phyloP scores from a whole-genome alignment of 163 green algal genomes.

The Scenedesmus sp. region DNA sequence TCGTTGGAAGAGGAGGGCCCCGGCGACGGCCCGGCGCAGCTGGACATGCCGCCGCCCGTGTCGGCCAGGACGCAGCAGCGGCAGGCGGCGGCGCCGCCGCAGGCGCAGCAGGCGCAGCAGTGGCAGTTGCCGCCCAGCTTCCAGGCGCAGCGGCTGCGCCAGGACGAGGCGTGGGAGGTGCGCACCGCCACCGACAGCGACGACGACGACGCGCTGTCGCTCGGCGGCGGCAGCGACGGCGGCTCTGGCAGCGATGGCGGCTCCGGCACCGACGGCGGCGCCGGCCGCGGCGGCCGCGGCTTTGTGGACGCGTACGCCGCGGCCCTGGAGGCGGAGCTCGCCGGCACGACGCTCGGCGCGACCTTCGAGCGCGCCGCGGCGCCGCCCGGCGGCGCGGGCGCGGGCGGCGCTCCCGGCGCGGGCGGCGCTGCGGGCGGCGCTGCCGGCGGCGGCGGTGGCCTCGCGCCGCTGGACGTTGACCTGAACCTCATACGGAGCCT shows the following conservation, averaged over 20 bases:
- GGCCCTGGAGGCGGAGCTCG: conserved; percentile 71
- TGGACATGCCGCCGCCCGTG: conserved; percentile 6
- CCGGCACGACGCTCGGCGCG: conserved; percentile 59
- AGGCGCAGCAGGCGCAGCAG: conserved; percentile 33
- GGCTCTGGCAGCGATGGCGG: not conserved
- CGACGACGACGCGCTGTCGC: conserved; percentile 59
- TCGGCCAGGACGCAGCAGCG: not conserved
- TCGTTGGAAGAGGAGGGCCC: not conserved
- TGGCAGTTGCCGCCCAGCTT: conserved; percentile 30
- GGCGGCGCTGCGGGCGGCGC: not conserved
- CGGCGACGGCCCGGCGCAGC: not conserved
- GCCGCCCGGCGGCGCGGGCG: not conserved
- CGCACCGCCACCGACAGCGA: conserved; percentile 85
- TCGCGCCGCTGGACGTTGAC: conserved; percentile 86
- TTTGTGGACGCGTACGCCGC: conserved; percentile 73
- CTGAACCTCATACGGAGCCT: conserved; percentile 89
- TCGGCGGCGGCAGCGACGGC: not conserved
- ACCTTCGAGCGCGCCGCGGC: conserved; percentile 62
- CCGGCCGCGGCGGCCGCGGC: conserved; percentile 4
- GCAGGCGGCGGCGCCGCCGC: conserved; percentile 13
- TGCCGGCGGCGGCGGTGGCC: conserved; percentile 1
- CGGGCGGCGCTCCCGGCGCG: not conserved
- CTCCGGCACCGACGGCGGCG: conserved; percentile 7
- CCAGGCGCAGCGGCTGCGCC: conserved; percentile 8
- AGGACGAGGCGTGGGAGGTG: conserved; percentile 57